Evolutionary conservation across 139 green algal genomes (phyloP), one percentile per base, ranked within the genome.

Genomic region (Volvox africanus): DNA sequence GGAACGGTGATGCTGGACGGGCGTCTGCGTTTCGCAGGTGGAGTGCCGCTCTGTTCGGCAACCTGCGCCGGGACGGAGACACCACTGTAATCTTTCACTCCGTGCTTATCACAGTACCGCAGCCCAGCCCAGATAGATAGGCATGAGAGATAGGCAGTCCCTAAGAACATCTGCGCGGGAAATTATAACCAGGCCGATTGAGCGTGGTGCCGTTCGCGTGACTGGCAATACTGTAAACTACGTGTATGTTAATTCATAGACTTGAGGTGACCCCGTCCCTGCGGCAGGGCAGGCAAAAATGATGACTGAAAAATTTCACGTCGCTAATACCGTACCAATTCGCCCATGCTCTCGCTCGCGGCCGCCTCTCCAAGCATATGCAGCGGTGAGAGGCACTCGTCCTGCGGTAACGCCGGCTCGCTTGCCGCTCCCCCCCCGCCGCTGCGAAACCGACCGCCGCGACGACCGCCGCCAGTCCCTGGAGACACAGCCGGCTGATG

Each of bases 351-450:
- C 22, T 90, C 75, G 32, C 73, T 90, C 14, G 33, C 61, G 21
- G 92, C 92, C 26, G 79, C 90, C 36, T 94, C 92, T 1, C 92
- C 88, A 33, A 94, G 84, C 44, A 94, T 50, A 33, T 94, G 81
- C 76, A 94, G 88, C 2, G 92, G 92, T 0, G 92, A 94, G 16
- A 90, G 55, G 86, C 86, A 90, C 55, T 90, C 86, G 20, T 90
- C 86, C 71, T 76, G 35, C 24, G 86, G 37, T 30, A 88, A 21
- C 12, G 44, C 37, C 24, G 32, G 77, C 28, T 91, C 87, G 3
- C 30, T 67, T 13, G 50, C 80, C 28, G 50, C 61, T 19, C 22
- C 88, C 18, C 69, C 88, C 36, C 30, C 79, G 20, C 44, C 82
- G 14, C 65, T 88, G 82, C 55, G 80, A 18, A n/a, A 50, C 12